Percentiles rank a stretch among this genome's conserved stretches.
Evolutionary conservation across 1,284 basidiomycete genomes (phyloP).

Genomic region (Schizophyllum amplum): DNA sequence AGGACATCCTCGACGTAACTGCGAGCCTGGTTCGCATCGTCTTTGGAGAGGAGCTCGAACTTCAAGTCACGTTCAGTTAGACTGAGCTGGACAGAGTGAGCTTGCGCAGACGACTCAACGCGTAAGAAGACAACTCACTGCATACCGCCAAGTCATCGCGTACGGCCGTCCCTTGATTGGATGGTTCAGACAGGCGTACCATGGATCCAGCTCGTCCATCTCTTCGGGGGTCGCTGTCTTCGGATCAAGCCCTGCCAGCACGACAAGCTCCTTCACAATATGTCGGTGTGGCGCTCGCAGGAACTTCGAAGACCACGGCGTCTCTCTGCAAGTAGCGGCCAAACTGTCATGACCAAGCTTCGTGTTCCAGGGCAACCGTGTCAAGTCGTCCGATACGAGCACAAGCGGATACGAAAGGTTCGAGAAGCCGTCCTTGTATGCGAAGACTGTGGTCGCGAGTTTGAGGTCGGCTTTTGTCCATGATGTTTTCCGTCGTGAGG

Average conservation of each 20-base stretch:
- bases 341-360: too few species aligned
- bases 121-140: neutral
- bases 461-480: neutral
- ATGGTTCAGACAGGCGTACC: neutral
- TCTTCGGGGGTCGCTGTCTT: neutral
- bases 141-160: neutral
- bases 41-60: too few species aligned
- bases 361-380: too few species aligned
- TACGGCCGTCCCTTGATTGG: neutral
- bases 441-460: neutral
- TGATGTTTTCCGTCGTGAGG: neutral
- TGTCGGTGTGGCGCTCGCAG: neutral
- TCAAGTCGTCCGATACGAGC: too few species aligned
- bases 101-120: neutral
- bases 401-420: neutral
- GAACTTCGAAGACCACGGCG: neutral
- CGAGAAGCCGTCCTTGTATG: neutral
- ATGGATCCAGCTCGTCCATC: neutral
- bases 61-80: neutral
- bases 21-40: too few species aligned
- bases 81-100: neutral
- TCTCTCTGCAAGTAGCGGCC: too few species aligned
- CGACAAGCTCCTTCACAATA: neutral
- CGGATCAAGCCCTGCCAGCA: neutral
- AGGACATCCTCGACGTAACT: too few species aligned